phyloP scores from a whole-genome alignment of 202 grass and related monocot species.

The Setaria viridis region DNA sequence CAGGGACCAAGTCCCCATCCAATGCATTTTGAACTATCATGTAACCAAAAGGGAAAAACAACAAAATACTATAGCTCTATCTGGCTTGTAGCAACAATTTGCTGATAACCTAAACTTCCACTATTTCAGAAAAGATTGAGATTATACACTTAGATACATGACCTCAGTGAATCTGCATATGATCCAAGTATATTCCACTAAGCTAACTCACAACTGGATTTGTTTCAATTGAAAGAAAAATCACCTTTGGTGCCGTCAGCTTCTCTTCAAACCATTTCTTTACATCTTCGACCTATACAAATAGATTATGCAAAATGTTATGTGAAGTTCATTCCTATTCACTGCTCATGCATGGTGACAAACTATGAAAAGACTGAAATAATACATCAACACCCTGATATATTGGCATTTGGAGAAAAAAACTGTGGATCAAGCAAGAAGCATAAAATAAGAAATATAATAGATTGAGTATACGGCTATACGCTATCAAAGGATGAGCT shows the following conservation, averaged over 20 bases:
- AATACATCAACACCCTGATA: constrained; percentile 25
- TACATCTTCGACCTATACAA: constrained; percentile 87
- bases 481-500: constrained; percentile 6
- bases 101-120: constrained; percentile 11
- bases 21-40: not conserved
- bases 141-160: not conserved
- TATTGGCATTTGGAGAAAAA: not conserved
- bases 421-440: not conserved
- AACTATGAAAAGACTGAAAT: constrained; percentile 9
- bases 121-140: not conserved
- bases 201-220: constrained; percentile 6
- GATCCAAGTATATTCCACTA: constrained; percentile 39
- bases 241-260: constrained; percentile 74
- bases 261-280: constrained; percentile 91
- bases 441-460: constrained; percentile 2
- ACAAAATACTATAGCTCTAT: constrained; percentile 11
- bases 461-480: not conserved
- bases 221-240: constrained; percentile 36
- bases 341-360: constrained; percentile 1
- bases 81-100: constrained; percentile 12
- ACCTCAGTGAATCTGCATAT: constrained; percentile 24
- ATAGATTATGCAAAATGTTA: constrained; percentile 35
- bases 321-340: not conserved
- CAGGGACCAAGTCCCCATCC: not conserved
- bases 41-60: not conserved